Conservation (phyloP, 331 rosid genomes). For the Cydonia oblonga region DNA sequence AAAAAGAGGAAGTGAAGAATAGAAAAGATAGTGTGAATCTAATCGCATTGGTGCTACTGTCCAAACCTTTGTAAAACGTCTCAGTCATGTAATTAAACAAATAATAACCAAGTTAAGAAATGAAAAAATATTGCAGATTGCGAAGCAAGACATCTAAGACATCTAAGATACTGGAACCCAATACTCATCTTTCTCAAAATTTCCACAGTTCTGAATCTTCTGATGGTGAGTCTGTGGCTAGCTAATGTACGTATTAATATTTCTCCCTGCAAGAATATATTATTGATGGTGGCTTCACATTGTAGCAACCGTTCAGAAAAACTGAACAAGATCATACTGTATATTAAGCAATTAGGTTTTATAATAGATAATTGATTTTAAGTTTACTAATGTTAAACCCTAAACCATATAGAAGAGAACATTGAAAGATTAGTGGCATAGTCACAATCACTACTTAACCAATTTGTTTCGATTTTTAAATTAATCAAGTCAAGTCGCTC, state of each 20-base stretch:
- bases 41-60: constrained; percentile 24
- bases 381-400: too few species aligned
- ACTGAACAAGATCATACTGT: too few species aligned
- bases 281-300: too few species aligned
- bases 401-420: too few species aligned
- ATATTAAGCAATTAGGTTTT: too few species aligned
- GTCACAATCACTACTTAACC: too few species aligned
- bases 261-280: too few species aligned
- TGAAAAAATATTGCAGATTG: background rate
- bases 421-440: too few species aligned
- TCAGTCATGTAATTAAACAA: constrained; percentile 42
- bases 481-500: too few species aligned
- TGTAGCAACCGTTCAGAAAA: too few species aligned
- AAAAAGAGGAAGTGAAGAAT: constrained; percentile 46
- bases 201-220: constrained; percentile 46
- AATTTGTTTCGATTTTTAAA: too few species aligned
- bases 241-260: background rate
- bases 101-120: background rate
- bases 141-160: background rate
- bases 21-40: constrained; percentile 68
- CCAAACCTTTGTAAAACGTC: constrained; percentile 46
- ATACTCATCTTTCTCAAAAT: constrained; percentile 80
- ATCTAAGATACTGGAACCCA: constrained; percentile 49
- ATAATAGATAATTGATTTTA: too few species aligned
- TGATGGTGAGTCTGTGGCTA: constrained; percentile 81